Conservation (phyloP, 2,329 filamentous ascomycete genomes). For the Penicillium occitanis region DNA sequence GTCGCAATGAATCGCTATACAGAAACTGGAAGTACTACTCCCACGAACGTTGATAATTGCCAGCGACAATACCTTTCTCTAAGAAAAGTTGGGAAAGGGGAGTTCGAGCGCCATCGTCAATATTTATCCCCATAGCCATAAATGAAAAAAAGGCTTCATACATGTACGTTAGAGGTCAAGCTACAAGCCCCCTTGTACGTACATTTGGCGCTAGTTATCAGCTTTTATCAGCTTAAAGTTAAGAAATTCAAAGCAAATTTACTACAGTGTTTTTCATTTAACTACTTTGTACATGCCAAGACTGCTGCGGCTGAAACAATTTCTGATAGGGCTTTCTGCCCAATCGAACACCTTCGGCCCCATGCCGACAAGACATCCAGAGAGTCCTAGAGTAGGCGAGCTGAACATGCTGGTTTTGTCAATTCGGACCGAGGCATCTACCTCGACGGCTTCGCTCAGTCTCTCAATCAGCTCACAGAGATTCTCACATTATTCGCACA, state of each 20-base stretch:
- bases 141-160: background rate
- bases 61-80: background rate
- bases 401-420: background rate
- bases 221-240: too few relatives aligned
- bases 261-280: too few relatives aligned
- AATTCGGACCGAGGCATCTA: too few relatives aligned
- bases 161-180: background rate
- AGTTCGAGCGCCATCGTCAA: background rate
- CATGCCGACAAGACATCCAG: too few relatives aligned
- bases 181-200: background rate
- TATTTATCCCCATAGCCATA: background rate
- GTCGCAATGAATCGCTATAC: background rate
- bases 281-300: background rate
- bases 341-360: background rate
- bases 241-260: background rate
- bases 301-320: background rate
- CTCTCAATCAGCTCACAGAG: too few relatives aligned
- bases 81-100: background rate
- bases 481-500: too few relatives aligned
- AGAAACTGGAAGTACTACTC: background rate
- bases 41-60: background rate
- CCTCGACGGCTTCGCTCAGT: too few relatives aligned
- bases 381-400: background rate
- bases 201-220: background rate
- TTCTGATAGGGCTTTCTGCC: background rate